These are phyloP conservation scores for Paecilomyces sp. DNA, from an alignment of 2,329 filamentous ascomycete species.

Conservation along the genomic window DNA sequence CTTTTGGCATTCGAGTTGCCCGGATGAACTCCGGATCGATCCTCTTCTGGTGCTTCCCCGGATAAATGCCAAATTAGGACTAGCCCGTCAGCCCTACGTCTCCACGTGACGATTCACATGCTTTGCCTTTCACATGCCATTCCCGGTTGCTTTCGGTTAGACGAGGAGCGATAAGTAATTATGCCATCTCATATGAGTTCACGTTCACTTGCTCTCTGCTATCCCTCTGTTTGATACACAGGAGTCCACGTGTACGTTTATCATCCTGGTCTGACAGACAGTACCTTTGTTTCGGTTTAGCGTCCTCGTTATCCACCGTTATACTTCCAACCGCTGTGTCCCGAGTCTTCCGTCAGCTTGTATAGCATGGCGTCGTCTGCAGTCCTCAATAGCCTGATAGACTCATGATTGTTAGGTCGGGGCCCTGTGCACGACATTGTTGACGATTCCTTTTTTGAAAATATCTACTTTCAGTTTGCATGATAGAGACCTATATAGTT, in stretches of 20 bases:
- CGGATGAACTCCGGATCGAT: neutral
- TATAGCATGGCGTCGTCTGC: neutral
- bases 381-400: neutral
- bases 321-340: neutral
- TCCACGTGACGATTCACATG: constrained; percentile 1
- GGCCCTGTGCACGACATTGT: neutral
- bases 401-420: neutral
- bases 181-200: neutral
- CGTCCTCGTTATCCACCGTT: neutral
- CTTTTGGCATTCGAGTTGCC: neutral
- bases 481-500: neutral
- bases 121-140: constrained; percentile 17
- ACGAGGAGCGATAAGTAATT: neutral
- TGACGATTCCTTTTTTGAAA: neutral
- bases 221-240: neutral
- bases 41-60: neutral
- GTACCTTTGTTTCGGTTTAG: neutral
- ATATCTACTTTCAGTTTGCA: neutral
- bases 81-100: neutral
- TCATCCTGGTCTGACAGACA: neutral
- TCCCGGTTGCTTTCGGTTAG: neutral
- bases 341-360: neutral
- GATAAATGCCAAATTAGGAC: neutral
- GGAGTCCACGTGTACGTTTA: neutral
- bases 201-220: neutral